Base-by-base conservation (phyloP, 345 rosid genomes). In the Cardamine occulta region DNA sequence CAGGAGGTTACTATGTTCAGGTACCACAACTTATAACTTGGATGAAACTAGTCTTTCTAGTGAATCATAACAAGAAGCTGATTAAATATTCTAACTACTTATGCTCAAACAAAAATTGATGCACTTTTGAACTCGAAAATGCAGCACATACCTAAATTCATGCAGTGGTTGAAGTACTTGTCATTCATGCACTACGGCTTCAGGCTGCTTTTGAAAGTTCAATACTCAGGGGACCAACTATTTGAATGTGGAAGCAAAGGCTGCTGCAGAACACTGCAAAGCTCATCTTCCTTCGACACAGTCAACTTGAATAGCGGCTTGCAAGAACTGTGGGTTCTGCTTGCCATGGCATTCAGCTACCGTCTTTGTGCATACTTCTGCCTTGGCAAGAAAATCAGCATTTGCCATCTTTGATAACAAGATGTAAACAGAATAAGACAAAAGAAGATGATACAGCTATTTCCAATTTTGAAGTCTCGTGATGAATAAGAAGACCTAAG, bases 1-100 rank as follows among this genome's bases (percentile, higher is more conserved):
- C 96, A 2, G 98, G 96, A 79, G 98, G 99, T n/a, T 92, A 92
- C 83, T 90, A 95, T 68, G 96, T 92, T 39, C 97, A 94, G 96
- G 97, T 94, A 81, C 87, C 89, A 7, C 52, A 57, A 47, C 86
- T 87, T 53, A 80, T 84, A 55, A 61, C 24, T 74, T 86, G 84
- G 84, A 54, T 82, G 82, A 84, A 21, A 80, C 85, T 82, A 76
- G 83, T 63, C 82, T 65, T 84, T 84, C 0, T 85, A 19, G 3
- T 24, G 29, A 53, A 68, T 15, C 64, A 31, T 29, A 28, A 17
- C 11, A 26, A 62, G 2, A 37, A 24, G 68, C 61, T 37, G 21
- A 11, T 26, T 35, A 1, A 28, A 24, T 19, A 17, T 19, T 7
- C 15, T 34, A 47, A 18, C 48, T 60, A 8, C 37, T 59, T 32